Evolutionary conservation across 2,329 filamentous ascomycete species (phyloP).

Genomic region (Uncinocarpus reesii): DNA sequence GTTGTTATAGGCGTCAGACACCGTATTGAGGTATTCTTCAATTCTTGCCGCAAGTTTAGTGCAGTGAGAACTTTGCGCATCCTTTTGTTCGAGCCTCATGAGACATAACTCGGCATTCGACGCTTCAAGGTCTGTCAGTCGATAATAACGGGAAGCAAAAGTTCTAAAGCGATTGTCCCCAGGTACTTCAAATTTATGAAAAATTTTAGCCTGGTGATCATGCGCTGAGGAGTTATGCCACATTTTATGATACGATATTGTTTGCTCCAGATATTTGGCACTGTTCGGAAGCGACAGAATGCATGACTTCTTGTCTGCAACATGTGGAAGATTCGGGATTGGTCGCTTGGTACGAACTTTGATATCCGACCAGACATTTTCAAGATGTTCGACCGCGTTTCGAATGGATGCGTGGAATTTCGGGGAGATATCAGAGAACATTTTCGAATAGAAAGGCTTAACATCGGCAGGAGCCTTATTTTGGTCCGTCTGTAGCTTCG

Average conservation of each 20-base stretch:
- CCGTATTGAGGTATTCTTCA: constrained; percentile 26
- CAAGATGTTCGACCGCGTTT: constrained; percentile 24
- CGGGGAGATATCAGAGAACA: constrained; percentile 25
- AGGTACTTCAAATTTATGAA: not conserved
- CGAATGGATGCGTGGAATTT: constrained; percentile 26
- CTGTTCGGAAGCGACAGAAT: constrained; percentile 37
- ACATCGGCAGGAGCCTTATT: constrained; percentile 13
- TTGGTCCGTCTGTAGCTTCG: constrained; percentile 45
- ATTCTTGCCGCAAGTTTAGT: constrained; percentile 28
- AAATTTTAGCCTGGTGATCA: not conserved
- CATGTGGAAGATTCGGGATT: constrained; percentile 36
- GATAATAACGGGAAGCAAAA: constrained; percentile 22
- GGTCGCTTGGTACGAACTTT: constrained; percentile 31
- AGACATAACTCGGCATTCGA: constrained; percentile 13
- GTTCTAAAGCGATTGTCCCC: not conserved
- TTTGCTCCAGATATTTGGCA: constrained; percentile 6
- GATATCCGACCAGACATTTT: constrained; percentile 33
- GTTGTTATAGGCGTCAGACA: constrained; percentile 32
- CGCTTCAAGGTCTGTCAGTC: constrained; percentile 19
- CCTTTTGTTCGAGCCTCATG: constrained; percentile 4
- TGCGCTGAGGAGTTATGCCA: not conserved
- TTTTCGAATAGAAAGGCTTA: constrained; percentile 19
- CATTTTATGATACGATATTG: constrained; percentile 1
- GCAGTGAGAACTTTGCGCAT: constrained; percentile 19
- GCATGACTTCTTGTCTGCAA: constrained; percentile 27